These are phyloP conservation scores for Apodospora peruviana DNA, from an alignment of 495 filamentous ascomycete species.

Conservation along the genomic window DNA sequence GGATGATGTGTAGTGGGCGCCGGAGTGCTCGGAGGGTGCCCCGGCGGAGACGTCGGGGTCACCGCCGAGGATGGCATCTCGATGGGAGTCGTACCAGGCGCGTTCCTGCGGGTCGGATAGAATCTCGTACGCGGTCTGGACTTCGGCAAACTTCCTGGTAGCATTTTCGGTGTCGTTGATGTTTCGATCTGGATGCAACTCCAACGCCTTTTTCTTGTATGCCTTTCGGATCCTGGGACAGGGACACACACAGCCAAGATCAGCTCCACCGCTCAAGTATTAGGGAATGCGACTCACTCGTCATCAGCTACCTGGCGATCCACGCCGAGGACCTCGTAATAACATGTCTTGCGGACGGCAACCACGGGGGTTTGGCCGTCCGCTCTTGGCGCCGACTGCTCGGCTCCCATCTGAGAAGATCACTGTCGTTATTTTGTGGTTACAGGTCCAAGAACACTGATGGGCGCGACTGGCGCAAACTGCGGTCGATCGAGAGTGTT, in stretches of 20 bases:
- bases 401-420: conserved; percentile 62
- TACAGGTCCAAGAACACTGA: neutral
- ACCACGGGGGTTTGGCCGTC: conserved; percentile 15
- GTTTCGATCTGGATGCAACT: conserved; percentile 94
- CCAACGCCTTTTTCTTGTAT: conserved; percentile 83
- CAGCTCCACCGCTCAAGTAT: no score
- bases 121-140: conserved; percentile 90
- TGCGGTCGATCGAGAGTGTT: no score
- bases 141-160: conserved; percentile 79
- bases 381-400: conserved; percentile 58
- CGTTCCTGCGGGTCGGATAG: conserved; percentile 93
- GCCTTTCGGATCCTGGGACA: conserved; percentile 78
- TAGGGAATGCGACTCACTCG: conserved; percentile 55
- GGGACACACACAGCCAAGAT: neutral
- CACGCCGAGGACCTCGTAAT: conserved; percentile 83
- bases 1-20: conserved; percentile 66
- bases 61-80: conserved; percentile 70
- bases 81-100: conserved; percentile 95
- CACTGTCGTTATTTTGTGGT: neutral
- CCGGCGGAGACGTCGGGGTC: conserved; percentile 43
- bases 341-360: conserved; percentile 61
- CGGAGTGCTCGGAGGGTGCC: conserved; percentile 51
- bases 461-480: no score
- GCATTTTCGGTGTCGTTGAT: conserved; percentile 77
- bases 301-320: conserved; percentile 69